phyloP scores from a whole-genome alignment of 768 basidiomycete species.

The Thelephora aurantiotincta region DNA sequence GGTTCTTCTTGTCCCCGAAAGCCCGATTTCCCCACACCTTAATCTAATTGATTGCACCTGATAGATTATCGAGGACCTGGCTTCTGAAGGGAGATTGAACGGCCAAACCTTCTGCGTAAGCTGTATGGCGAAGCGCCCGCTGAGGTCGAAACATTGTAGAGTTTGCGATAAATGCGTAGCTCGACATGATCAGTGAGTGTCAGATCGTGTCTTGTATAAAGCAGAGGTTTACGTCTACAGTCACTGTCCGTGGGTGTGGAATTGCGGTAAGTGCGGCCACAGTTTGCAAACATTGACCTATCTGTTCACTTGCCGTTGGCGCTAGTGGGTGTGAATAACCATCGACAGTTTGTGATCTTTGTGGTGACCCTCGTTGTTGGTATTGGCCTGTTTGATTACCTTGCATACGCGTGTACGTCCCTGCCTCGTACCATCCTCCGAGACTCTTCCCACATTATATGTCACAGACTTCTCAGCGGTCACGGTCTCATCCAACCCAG shows the following conservation, averaged over 20 bases:
- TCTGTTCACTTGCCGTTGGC: conserved; percentile 4
- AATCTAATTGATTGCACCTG: background rate
- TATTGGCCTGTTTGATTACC: conserved; percentile 68
- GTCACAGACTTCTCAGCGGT: conserved; percentile 40
- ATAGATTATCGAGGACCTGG: conserved; percentile 83
- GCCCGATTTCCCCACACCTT: background rate
- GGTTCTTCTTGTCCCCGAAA: conserved; percentile 14
- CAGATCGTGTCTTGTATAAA: background rate
- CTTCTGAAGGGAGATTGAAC: conserved; percentile 77
- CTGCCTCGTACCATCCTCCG: background rate
- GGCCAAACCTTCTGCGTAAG: conserved; percentile 94
- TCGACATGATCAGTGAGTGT: conserved; percentile 80
- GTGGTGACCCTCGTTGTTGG: conserved; percentile 75
- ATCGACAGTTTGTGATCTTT: conserved; percentile 93
- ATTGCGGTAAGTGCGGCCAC: conserved; percentile 54
- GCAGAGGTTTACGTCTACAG: conserved; percentile 23
- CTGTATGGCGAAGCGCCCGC: conserved; percentile 88
- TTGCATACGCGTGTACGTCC: conserved; percentile 67
- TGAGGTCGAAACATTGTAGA: conserved; percentile 92
- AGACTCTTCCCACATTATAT: background rate
- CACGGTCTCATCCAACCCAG: conserved; percentile 20
- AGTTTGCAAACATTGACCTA: background rate
- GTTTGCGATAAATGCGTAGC: conserved; percentile 83
- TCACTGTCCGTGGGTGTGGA: conserved; percentile 99
- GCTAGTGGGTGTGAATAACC: conserved; percentile 85